Evolutionary conservation across 371 early-diverging fungal genomes (phyloP).

Genomic region (Mucor sp.): DNA sequence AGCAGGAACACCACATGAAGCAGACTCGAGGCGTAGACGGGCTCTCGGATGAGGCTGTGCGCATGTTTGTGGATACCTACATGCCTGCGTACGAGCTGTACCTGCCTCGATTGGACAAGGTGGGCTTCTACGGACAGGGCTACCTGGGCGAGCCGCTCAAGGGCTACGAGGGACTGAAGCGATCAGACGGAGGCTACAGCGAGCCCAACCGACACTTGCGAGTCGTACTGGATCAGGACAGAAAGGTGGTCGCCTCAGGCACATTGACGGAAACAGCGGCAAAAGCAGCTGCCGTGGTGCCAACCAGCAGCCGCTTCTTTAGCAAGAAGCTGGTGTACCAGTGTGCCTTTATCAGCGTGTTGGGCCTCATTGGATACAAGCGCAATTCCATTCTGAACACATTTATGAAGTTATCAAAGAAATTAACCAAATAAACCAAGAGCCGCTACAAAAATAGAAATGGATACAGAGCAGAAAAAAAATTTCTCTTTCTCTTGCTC

Average conservation of each 20-base stretch:
- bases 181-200: constrained; percentile 38
- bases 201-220: constrained; percentile 32
- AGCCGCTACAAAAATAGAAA: neutral
- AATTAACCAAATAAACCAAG: neutral
- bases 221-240: constrained; percentile 34
- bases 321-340: neutral
- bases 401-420: constrained; percentile 6
- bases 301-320: neutral
- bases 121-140: constrained; percentile 54
- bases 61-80: constrained; percentile 85
- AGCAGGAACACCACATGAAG: constrained; percentile 80
- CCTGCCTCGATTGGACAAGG: constrained; percentile 53
- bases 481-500: neutral
- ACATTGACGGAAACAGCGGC: neutral
- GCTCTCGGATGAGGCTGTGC: constrained; percentile 71
- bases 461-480: neutral
- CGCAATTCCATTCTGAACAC: neutral
- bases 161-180: constrained; percentile 37
- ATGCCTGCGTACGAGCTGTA: constrained; percentile 90
- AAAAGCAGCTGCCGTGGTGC: too few species aligned
- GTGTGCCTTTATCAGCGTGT: constrained; percentile 5
- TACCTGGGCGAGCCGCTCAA: constrained; percentile 20
- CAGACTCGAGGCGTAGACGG: constrained; percentile 44
- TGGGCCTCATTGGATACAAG: constrained; percentile 1
- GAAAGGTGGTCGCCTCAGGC: constrained; percentile 19